Conservation (phyloP, 495 filamentous ascomycete genomes). For the Aspergillus saccharolyticus region DNA sequence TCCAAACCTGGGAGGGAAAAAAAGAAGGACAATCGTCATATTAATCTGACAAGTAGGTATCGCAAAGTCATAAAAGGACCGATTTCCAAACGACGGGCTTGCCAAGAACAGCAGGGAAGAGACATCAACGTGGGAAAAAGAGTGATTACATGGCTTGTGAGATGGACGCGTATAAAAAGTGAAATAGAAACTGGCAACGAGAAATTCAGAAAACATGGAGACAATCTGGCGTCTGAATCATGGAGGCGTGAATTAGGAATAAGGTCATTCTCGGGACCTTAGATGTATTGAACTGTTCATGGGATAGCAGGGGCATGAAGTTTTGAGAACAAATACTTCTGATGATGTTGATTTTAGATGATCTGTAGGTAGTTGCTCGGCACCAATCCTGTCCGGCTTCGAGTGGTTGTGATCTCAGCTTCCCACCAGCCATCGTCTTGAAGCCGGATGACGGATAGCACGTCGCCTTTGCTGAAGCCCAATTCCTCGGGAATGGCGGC, state of each 20-base stretch:
- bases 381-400: constrained; percentile 73
- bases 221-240: constrained; percentile 26
- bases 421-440: constrained; percentile 99
- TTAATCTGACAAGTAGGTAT: background rate
- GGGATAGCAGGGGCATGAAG: constrained; percentile 9
- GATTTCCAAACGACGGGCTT: background rate
- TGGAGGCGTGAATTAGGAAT: constrained; percentile 14
- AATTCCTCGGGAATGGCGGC: constrained; percentile 94
- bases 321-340: background rate
- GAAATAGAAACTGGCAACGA: constrained; percentile 5
- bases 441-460: constrained; percentile 78
- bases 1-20: background rate
- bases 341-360: constrained; percentile 22
- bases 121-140: background rate
- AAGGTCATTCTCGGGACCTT: constrained; percentile 8
- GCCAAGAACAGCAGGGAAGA: background rate
- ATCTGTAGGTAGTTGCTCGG: constrained; percentile 94
- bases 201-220: constrained; percentile 19
- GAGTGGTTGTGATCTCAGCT: constrained; percentile 80
- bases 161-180: constrained; percentile 11
- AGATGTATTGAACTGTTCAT: constrained; percentile 20
- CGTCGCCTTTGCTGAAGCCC: constrained; percentile 87
- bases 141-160: background rate
- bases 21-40: background rate
- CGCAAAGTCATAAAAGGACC: background rate